Evolutionary conservation across 495 filamentous ascomycete genomes (phyloP).

Genomic region (Lasiosphaeria miniovina): DNA sequence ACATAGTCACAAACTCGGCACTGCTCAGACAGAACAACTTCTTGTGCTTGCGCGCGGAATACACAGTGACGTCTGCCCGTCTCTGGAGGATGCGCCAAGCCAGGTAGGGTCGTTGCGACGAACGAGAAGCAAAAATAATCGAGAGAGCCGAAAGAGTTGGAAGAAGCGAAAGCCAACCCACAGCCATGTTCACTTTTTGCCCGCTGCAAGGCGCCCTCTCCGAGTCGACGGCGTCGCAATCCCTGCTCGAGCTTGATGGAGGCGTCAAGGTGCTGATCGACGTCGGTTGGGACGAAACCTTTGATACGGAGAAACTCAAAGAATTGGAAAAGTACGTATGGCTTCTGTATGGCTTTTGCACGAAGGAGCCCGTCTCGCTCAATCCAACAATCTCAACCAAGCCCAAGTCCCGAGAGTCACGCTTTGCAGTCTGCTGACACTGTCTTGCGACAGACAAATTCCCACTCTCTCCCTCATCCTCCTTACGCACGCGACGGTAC

Average conservation of each 20-base stretch:
- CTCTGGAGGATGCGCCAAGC: conserved; percentile 3
- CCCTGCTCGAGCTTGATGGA: conserved; percentile 91
- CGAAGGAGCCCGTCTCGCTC: background rate
- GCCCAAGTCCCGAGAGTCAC: background rate
- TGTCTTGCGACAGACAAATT: conserved; percentile 59
- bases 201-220: conserved; percentile 89
- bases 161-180: no score
- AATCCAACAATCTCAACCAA: background rate
- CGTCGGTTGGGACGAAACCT: conserved; percentile 92
- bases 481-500: conserved; percentile 85
- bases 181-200: conserved; percentile 88
- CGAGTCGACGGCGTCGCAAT: conserved; percentile 82
- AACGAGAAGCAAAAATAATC: background rate
- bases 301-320: conserved; percentile 74
- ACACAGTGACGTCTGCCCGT: conserved; percentile 8
- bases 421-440: conserved; percentile 9
- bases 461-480: conserved; percentile 91
- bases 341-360: conserved; percentile 3
- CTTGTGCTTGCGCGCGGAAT: no score
- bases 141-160: no score
- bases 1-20: no score
- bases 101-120: conserved; percentile 10
- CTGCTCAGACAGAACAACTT: no score
- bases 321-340: conserved; percentile 77
- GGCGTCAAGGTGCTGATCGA: conserved; percentile 93